A percentile compares a stretch with the other conserved stretches of the same genome.
Evolutionary conservation across 2,329 filamentous ascomycete species (phyloP).

Genomic region (Sporothrix luriei): DNA sequence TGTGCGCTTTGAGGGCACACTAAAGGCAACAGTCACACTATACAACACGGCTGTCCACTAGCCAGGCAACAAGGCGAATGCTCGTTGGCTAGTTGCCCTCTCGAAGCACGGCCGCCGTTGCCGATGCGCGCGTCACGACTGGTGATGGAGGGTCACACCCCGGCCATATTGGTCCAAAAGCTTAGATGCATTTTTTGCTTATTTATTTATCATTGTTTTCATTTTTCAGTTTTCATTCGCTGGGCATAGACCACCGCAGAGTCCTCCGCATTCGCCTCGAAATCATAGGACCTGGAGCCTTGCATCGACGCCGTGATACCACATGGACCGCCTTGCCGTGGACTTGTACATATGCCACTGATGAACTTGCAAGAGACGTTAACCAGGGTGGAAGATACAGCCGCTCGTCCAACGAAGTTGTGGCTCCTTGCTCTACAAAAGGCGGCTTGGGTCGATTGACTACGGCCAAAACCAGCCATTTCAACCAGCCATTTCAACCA

Average conservation of each 20-base stretch:
- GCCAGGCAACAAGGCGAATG: slow-evolving; percentile 24
- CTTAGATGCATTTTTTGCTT: not conserved
- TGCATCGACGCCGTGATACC: not conserved
- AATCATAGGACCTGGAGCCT: slow-evolving; percentile 6
- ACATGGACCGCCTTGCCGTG: not conserved
- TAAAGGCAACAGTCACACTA: not conserved
- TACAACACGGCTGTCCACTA: not conserved
- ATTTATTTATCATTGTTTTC: no score
- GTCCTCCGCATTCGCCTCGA: not conserved
- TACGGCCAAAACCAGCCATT: not conserved
- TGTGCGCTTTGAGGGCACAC: not conserved
- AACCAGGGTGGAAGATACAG: not conserved
- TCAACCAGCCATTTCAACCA: no score
- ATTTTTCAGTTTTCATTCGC: not conserved
- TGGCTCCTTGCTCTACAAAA: not conserved
- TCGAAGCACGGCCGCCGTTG: not conserved
- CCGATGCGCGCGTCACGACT: not conserved
- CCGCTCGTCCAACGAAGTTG: not conserved
- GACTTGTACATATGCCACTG: not conserved
- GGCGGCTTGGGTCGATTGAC: not conserved
- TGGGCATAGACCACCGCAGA: not conserved
- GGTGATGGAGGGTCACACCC: not conserved
- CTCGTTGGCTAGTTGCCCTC: not conserved
- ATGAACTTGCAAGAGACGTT: no score
- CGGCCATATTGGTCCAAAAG: not conserved